These are phyloP conservation scores for Leptosphaerulina australis DNA, from an alignment of 2,329 filamentous ascomycete species.

Conservation along the genomic window DNA sequence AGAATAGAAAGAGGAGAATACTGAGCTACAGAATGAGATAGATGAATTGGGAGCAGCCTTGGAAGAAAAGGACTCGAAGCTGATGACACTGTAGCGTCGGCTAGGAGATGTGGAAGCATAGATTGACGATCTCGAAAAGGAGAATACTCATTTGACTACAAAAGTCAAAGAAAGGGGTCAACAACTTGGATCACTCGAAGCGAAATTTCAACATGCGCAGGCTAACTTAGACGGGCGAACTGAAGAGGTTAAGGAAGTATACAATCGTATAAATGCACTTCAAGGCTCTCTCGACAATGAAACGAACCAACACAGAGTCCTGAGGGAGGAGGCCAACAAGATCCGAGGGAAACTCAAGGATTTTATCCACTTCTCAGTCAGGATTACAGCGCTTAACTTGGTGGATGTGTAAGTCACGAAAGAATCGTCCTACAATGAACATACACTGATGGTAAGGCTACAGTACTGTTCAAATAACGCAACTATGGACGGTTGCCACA, in stretches of 20 bases:
- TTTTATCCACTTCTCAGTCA: neutral
- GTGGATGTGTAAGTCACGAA: neutral
- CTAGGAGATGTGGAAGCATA: neutral
- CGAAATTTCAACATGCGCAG: neutral
- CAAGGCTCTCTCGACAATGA: neutral
- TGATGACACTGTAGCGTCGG: neutral
- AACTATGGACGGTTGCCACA: constrained; percentile 1
- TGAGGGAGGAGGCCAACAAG: constrained; percentile 1
- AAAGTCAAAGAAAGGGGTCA: constrained; percentile 1
- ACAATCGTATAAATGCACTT: neutral
- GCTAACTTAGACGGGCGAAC: neutral
- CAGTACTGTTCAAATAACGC: neutral
- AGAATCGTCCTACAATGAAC: neutral
- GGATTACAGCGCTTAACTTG: constrained; percentile 1
- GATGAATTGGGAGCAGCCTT: neutral
- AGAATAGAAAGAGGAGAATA: constrained; percentile 3
- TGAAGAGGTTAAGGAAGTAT: neutral
- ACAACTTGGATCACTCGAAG: neutral
- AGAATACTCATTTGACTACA: neutral
- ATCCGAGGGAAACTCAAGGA: neutral
- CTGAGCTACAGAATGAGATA: neutral
- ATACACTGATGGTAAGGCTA: neutral
- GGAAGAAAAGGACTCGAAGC: neutral
- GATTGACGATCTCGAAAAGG: constrained; percentile 1
- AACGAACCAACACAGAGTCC: neutral